These are phyloP conservation scores for Coniosporium apollinis DNA, from an alignment of 495 filamentous ascomycete genomes.

Conservation along the genomic window DNA sequence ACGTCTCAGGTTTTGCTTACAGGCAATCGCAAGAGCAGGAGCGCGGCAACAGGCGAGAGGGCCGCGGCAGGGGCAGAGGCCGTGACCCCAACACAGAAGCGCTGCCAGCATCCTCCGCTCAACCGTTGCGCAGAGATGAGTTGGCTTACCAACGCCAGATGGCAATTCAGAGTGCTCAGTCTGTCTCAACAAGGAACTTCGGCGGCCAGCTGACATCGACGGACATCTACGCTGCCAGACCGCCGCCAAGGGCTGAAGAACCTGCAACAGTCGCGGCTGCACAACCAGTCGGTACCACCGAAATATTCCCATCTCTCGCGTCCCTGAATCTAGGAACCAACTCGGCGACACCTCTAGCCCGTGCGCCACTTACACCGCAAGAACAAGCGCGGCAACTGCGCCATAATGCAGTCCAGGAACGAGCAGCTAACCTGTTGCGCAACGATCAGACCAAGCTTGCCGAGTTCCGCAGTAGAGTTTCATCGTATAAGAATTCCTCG, in stretches of 20 bases:
- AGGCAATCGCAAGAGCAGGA: slow-evolving; percentile 51
- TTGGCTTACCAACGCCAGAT: slow-evolving; percentile 84
- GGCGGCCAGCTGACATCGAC: slow-evolving; percentile 57
- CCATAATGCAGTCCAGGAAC: slow-evolving; percentile 65
- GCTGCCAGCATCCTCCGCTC: slow-evolving; percentile 59
- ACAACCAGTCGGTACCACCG: slow-evolving; percentile 11
- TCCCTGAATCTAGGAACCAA: slow-evolving; percentile 6
- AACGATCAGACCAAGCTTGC: slow-evolving; percentile 54
- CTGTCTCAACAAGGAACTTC: slow-evolving; percentile 59
- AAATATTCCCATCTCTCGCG: slow-evolving; percentile 3
- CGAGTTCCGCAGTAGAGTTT: slow-evolving; percentile 63
- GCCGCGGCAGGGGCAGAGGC: slow-evolving; percentile 43
- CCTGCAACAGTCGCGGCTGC: slow-evolving; percentile 26
- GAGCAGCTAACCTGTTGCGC: slow-evolving; percentile 61
- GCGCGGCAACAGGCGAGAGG: slow-evolving; percentile 36
- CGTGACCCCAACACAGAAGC: slow-evolving; percentile 66
- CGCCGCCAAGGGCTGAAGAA: slow-evolving; percentile 15
- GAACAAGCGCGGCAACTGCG: slow-evolving; percentile 67
- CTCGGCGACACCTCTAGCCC: slow-evolving; percentile 13
- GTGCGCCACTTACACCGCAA: slow-evolving; percentile 35
- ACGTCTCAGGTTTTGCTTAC: slow-evolving; percentile 72
- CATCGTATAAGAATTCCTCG: slow-evolving; percentile 47
- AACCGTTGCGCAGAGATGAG: slow-evolving; percentile 71
- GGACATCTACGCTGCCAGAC: slow-evolving; percentile 31
- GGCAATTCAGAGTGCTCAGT: slow-evolving; percentile 76